Conservation (phyloP, 1,139 yeast genomes). For the Yamadazyma friedrichii region DNA sequence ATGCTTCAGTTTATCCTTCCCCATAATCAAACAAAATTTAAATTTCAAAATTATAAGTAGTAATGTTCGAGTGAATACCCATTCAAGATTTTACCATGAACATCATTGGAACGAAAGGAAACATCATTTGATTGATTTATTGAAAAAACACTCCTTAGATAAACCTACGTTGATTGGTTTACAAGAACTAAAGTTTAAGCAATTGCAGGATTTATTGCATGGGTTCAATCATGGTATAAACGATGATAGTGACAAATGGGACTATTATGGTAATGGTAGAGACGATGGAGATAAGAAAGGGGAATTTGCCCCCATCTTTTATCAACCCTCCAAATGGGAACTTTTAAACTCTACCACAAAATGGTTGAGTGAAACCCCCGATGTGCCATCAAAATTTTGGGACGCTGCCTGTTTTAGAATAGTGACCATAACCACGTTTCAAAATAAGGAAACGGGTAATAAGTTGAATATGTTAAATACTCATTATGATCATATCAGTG, state of each 20-base stretch:
- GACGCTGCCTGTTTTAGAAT: conserved; percentile 45
- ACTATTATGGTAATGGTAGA: conserved; percentile 45
- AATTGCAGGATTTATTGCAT: conserved; percentile 21
- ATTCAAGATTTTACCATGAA: conserved; percentile 21
- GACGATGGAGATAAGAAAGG: conserved; percentile 43
- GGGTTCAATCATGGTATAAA: conserved; percentile 15
- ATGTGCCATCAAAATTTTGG: conserved; percentile 36
- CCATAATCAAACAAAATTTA: conserved; percentile 1
- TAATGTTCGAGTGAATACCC: conserved; percentile 25
- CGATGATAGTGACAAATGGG: conserved; percentile 22
- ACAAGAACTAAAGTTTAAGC: conserved; percentile 29
- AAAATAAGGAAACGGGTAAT: conserved; percentile 21
- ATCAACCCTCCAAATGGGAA: conserved; percentile 27
- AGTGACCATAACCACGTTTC: conserved; percentile 36
- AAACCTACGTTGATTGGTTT: conserved; percentile 27
- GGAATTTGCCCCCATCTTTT: conserved; percentile 47
- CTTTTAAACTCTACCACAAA: conserved; percentile 34
- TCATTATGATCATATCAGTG: conserved; percentile 43
- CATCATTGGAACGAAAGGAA: conserved; percentile 23
- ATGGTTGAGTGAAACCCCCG: conserved; percentile 46
- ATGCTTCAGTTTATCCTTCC: not conserved
- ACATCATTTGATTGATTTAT: conserved; percentile 17
- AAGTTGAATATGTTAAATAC: conserved; percentile 36
- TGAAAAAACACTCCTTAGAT: conserved; percentile 12
- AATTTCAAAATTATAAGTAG: conserved; percentile 15